phyloP scores from a whole-genome alignment of 2,329 filamentous ascomycete genomes.

The Tolypocladium endophyticum region DNA sequence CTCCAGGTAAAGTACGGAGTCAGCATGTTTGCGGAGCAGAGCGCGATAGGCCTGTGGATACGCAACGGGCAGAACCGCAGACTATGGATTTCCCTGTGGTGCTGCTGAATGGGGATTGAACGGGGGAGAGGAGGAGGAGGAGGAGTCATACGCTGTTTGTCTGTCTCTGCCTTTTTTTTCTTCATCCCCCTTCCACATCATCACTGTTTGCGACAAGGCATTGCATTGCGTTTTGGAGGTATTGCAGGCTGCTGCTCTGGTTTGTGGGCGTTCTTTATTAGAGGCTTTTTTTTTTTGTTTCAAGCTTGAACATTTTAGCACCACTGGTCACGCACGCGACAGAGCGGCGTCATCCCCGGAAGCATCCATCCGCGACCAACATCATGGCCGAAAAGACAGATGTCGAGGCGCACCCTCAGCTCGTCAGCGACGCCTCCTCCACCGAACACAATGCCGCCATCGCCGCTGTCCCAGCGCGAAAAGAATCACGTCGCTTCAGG shows the following conservation, averaged over 20 bases:
- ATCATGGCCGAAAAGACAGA: background rate
- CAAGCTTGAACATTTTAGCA: background rate
- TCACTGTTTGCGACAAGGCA: background rate
- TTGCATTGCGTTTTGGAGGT: background rate
- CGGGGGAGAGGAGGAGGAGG: background rate
- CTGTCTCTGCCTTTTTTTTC: background rate
- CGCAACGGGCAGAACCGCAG: background rate
- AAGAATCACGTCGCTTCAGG: background rate
- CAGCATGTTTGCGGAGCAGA: background rate
- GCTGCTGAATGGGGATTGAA: background rate
- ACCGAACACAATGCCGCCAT: background rate
- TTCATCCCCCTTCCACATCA: background rate
- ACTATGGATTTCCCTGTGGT: background rate
- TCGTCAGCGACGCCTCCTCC: background rate
- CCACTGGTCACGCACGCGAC: background rate
- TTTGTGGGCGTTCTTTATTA: background rate
- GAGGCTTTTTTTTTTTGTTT: background rate
- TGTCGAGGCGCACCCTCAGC: background rate
- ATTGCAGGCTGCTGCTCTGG: background rate
- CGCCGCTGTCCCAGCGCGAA: background rate
- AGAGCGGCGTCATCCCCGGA: background rate
- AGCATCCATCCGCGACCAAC: background rate
- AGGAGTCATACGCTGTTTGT: background rate
- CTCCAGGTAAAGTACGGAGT: background rate
- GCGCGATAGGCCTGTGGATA: background rate